These are phyloP conservation scores for Gaeumannomyces sp. DNA, from an alignment of 2,329 filamentous ascomycete species.

Conservation along the genomic window DNA sequence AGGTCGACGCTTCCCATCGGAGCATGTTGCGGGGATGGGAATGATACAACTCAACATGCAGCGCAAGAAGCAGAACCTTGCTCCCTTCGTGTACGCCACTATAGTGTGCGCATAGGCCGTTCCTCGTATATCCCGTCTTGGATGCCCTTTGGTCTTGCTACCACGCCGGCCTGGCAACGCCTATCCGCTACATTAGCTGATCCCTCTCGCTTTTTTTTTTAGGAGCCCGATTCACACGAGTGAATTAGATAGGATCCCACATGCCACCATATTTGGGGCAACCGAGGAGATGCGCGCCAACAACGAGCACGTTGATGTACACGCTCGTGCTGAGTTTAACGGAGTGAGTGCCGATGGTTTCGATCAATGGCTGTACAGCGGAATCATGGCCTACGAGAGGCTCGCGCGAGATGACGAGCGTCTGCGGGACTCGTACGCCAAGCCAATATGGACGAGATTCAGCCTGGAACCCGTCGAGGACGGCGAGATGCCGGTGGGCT, in stretches of 20 bases:
- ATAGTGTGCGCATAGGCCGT: neutral
- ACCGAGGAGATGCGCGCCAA: neutral
- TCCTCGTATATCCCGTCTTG: neutral
- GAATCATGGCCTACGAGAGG: neutral
- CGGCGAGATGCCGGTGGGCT: no score
- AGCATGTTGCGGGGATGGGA: neutral
- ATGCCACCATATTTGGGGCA: neutral
- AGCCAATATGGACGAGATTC: no score
- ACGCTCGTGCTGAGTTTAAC: neutral
- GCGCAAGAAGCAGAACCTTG: neutral
- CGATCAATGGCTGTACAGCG: neutral
- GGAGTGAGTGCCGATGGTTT: neutral
- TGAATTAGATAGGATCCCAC: rapidly evolving
- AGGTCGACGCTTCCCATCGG: neutral
- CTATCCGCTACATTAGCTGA: neutral
- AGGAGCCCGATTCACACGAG: no score
- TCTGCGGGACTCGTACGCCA: no score
- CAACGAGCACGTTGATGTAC: neutral
- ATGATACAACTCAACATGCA: neutral
- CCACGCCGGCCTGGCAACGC: neutral
- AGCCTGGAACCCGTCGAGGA: no score
- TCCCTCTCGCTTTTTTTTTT: no score
- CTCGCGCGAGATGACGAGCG: neutral
- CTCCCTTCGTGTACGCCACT: neutral
- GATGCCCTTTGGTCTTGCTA: no score